Evolutionary conservation across 1,139 yeast genomes (phyloP).

Genomic region (Yamadazyma mexicana): DNA sequence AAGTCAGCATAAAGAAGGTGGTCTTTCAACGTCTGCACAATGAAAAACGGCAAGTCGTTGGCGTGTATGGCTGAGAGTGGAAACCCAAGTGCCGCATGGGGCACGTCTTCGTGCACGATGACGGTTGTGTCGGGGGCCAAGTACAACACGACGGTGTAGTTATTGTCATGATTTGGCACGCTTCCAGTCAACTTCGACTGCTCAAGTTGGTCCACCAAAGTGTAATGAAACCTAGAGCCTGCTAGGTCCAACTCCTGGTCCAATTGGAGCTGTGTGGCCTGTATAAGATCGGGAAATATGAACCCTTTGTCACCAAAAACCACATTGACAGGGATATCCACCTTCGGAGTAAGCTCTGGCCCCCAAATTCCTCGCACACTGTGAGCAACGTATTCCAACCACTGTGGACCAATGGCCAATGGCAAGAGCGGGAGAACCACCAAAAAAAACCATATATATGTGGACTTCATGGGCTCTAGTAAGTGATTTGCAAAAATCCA

Average conservation of each 20-base stretch:
- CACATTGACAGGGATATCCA: constrained; percentile 24
- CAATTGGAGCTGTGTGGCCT: constrained; percentile 44
- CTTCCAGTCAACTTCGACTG: background rate
- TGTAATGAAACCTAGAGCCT: constrained; percentile 10
- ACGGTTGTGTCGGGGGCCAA: constrained; percentile 34
- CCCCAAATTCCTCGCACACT: background rate
- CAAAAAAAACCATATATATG: no score
- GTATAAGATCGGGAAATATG: constrained; percentile 46
- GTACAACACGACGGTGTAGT: constrained; percentile 28
- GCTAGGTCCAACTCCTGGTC: constrained; percentile 19
- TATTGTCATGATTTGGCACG: constrained; percentile 7
- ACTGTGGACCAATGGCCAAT: background rate
- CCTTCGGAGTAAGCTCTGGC: background rate
- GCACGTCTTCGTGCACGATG: constrained; percentile 36
- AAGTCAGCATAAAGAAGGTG: constrained; percentile 23
- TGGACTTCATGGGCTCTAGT: no score
- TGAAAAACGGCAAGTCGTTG: constrained; percentile 42
- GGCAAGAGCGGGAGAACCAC: no score
- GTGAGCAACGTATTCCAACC: no score
- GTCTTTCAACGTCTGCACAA: constrained; percentile 36
- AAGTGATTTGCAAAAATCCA: no score
- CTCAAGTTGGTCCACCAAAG: constrained; percentile 20
- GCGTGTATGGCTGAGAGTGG: constrained; percentile 30
- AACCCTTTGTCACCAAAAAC: constrained; percentile 40
- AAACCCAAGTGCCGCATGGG: constrained; percentile 40